Evolutionary conservation across 2,329 filamentous ascomycete species (phyloP).

Genomic region (Talaromyces rugulosus): DNA sequence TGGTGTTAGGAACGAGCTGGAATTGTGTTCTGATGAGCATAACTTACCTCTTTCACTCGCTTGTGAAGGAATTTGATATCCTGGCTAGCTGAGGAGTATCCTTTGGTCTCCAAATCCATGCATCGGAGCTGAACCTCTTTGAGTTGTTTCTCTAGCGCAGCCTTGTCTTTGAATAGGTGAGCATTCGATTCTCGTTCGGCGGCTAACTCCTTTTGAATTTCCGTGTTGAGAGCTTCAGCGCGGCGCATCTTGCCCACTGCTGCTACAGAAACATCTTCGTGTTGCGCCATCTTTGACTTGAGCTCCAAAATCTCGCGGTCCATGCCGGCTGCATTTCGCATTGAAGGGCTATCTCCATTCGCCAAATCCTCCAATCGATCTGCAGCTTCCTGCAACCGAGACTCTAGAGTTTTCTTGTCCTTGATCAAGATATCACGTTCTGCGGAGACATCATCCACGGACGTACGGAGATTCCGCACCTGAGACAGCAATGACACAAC

Average conservation of each 20-base stretch:
- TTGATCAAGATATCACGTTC: conserved; percentile 81
- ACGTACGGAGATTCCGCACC: conserved; percentile 75
- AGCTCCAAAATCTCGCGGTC: conserved; percentile 87
- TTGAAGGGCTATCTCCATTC: conserved; percentile 76
- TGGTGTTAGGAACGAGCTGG: conserved; percentile 18
- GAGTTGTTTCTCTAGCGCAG: conserved; percentile 77
- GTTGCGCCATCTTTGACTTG: conserved; percentile 81
- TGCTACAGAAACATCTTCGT: conserved; percentile 86
- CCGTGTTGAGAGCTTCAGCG: conserved; percentile 78
- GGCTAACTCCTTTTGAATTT: conserved; percentile 89
- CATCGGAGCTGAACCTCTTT: conserved; percentile 87
- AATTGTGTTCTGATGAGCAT: conserved; percentile 12
- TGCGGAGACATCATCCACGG: conserved; percentile 77
- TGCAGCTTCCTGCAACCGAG: conserved; percentile 80
- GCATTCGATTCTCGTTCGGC: conserved; percentile 78
- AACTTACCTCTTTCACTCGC: conserved; percentile 83
- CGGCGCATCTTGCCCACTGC: conserved; percentile 97
- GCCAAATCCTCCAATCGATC: conserved; percentile 83
- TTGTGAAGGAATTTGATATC: conserved; percentile 94
- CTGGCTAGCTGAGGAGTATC: conserved; percentile 88
- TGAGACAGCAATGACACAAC: conserved; percentile 87
- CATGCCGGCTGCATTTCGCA: conserved; percentile 82
- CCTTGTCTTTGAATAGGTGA: conserved; percentile 84
- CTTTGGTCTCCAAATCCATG: conserved; percentile 94
- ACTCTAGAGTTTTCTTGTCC: conserved; percentile 86